phyloP scores from a whole-genome alignment of 768 basidiomycete genomes.

The Scleroderma citrinum region DNA sequence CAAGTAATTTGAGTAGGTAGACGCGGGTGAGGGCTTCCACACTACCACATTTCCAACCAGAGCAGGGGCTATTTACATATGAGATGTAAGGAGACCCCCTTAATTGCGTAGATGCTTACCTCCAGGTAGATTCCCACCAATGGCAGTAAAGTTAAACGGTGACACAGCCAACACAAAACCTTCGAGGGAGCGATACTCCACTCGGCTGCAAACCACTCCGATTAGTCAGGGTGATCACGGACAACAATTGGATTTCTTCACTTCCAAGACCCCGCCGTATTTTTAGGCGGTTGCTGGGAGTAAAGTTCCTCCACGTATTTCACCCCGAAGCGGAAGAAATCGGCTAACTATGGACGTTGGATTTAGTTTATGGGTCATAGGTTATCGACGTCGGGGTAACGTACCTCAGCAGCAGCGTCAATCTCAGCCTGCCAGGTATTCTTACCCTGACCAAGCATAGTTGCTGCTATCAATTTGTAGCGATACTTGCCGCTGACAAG shows the following conservation, averaged over 20 bases:
- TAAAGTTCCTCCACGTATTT: slow-evolving; percentile 97
- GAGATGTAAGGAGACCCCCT: background rate
- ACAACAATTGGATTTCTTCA: slow-evolving; percentile 36
- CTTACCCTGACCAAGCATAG: slow-evolving; percentile 98
- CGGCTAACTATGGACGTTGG: slow-evolving; percentile 49
- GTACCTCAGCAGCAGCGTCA: slow-evolving; percentile 94
- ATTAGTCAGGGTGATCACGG: too few relatives aligned
- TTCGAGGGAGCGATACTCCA: slow-evolving; percentile 95
- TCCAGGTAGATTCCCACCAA: slow-evolving; percentile 90
- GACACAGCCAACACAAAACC: slow-evolving; percentile 97
- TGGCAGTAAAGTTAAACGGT: slow-evolving; percentile 98
- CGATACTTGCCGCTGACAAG: slow-evolving; percentile 93
- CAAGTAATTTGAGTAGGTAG: slow-evolving; percentile 93
- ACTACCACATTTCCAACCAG: slow-evolving; percentile 91
- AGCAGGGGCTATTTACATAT: slow-evolving; percentile 58
- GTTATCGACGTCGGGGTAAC: slow-evolving; percentile 12
- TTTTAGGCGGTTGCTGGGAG: slow-evolving; percentile 81
- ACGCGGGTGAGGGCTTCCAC: slow-evolving; percentile 97
- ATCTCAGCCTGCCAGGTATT: slow-evolving; percentile 99
- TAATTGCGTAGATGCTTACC: slow-evolving; percentile 28
- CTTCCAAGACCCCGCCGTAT: slow-evolving; percentile 91
- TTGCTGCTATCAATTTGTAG: slow-evolving; percentile 92
- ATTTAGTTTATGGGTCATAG: slow-evolving; percentile 3
- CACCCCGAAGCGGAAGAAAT: slow-evolving; percentile 96
- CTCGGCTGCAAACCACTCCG: slow-evolving; percentile 51